These are phyloP conservation scores for Cardiospermum halicacabum DNA, from an alignment of 345 rosid genomes.

Conservation along the genomic window DNA sequence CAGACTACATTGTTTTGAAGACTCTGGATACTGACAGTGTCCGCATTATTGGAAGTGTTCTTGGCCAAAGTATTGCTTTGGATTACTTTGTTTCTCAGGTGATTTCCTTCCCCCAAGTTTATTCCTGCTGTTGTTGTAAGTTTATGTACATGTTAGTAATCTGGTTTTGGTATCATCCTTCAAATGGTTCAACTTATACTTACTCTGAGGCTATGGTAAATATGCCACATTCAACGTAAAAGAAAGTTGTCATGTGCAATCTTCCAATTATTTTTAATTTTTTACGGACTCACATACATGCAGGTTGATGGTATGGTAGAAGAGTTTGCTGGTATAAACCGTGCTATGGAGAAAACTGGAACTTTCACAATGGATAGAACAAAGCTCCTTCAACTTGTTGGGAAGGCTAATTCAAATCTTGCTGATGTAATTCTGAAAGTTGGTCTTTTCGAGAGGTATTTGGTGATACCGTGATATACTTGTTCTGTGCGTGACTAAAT, in stretches of 20 bases:
- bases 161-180: neutral
- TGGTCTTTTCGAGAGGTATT: constrained; percentile 90
- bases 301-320: constrained; percentile 92
- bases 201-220: neutral
- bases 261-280: neutral
- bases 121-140: neutral
- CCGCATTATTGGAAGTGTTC: constrained; percentile 87
- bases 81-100: constrained; percentile 97
- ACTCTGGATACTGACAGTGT: constrained; percentile 76
- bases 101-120: constrained; percentile 3
- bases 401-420: constrained; percentile 94
- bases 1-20: constrained; percentile 68
- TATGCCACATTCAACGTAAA: neutral
- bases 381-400: constrained; percentile 86
- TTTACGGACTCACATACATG: neutral
- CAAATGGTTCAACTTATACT: neutral
- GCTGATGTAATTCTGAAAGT: constrained; percentile 96
- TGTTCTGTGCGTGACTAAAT: neutral
- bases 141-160: neutral
- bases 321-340: constrained; percentile 92
- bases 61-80: constrained; percentile 90
- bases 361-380: constrained; percentile 92
- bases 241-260: constrained; percentile 3
- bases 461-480: neutral
- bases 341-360: constrained; percentile 81